Base-by-base conservation (phyloP, 306 rosid species). In the Quercus mongolica region DNA sequence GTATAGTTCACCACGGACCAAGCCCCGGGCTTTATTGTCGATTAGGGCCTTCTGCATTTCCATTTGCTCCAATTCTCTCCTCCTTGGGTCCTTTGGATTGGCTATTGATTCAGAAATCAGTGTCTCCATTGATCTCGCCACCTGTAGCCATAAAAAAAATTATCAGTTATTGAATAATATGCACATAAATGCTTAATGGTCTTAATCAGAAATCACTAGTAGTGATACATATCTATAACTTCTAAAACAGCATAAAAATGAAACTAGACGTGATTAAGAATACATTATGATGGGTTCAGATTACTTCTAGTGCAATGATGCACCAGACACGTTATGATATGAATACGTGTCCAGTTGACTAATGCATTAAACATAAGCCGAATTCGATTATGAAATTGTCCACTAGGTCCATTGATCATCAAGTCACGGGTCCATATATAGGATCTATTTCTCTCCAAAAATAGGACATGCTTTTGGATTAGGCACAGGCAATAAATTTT, bases 101-200 rank as follows among this genome's bases (percentile, higher is more conserved):
- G 89, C 86, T 56, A 92, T 85, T 61, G 92, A 70, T 52, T 81
- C 67, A 4, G 74, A 52, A 26, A 95, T 86, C 73, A 93, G 19
- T 18, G 57, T 80, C 83, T 83, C 92, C 75, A 95, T 84, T 30
- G 93, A 79, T 83, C 79, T 91, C 6, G 91, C 91, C 57, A 95
- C 92, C 99, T 95, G 73, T 0, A 19, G 4, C 4, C 61, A 49
- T 5, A 5, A 23, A 4, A 4, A 78, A 46, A 2, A 19, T 17
- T 8, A 72, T 18, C 1, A 5, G 3, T 18, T 21, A 21, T n/a
- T 63, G 23, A 41, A 0, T 41, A 41, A 41, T 8, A 41, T 17
- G 4, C 38, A 15, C 28, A 49, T 4, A 49, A 3, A 12, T 12
- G 17, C 17, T 49, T 49, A 49, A 12, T 49, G 54, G 73, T 28